A percentile compares a stretch with the other conserved stretches of the same genome.
phyloP scores from a whole-genome alignment of 148 eudicot genomes.

The Rhododendron molle region DNA sequence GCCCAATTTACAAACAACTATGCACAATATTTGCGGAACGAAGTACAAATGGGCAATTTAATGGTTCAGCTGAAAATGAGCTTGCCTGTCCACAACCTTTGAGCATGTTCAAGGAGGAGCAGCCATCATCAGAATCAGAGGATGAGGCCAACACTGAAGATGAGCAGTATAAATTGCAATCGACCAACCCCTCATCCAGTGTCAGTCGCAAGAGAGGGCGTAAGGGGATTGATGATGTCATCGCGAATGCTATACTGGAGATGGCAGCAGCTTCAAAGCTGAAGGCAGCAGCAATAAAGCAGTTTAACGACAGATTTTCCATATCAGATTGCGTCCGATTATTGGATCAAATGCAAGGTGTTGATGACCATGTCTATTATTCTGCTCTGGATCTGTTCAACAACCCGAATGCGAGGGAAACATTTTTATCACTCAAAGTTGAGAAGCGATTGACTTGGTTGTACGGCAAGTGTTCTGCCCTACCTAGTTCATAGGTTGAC shows the following conservation, averaged over 20 bases:
- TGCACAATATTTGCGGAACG: conserved; percentile 47
- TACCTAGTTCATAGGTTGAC: conserved; percentile 12
- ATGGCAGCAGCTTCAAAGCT: conserved; percentile 73
- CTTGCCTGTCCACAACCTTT: conserved; percentile 26
- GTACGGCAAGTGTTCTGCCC: conserved; percentile 43
- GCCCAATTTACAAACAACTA: conserved; percentile 63
- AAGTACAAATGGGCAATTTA: conserved; percentile 18
- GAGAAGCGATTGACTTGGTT: conserved; percentile 65
- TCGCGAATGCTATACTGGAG: conserved; percentile 60
- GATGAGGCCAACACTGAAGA: conserved; percentile 26
- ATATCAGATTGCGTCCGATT: conserved; percentile 50
- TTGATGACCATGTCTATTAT: conserved; percentile 45
- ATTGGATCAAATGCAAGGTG: conserved; percentile 46
- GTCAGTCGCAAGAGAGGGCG: conserved; percentile 54
- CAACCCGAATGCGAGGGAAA: conserved; percentile 49
- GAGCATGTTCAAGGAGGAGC: conserved; percentile 30
- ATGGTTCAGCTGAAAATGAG: conserved; percentile 25
- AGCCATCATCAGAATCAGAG: conserved; percentile 47
- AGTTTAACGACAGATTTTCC: conserved; percentile 37
- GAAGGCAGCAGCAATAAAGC: conserved; percentile 52
- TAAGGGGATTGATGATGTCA: conserved; percentile 42
- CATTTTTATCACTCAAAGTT: conserved; percentile 52
- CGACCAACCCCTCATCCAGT: conserved; percentile 1
- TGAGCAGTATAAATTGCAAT: conserved; percentile 24
- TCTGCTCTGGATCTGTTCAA: conserved; percentile 66